Evolutionary conservation across 148 eudicot species (phyloP), one percentile per base, ranked within the genome.

Genomic region (Silene uniflora): DNA sequence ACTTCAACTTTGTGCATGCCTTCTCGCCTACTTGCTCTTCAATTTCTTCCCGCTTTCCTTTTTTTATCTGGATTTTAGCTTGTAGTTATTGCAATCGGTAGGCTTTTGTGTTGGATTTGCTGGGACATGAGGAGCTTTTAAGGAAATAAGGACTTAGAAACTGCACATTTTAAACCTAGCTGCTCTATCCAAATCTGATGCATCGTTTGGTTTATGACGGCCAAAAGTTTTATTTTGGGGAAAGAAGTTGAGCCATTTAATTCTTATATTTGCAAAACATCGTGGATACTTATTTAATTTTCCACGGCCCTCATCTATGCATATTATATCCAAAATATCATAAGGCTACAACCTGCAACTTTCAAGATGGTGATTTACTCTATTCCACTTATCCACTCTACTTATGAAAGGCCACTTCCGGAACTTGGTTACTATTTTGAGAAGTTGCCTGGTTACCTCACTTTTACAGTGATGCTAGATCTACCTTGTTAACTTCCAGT

Each of bases 1-100:
- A 66, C 77, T 67, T 79, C 24, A 19, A 29, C 0, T 44, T 52
- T 71, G 47, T 59, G n/a, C 52, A 22, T 47, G 10, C 52, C 10
- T 47, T 12, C 54, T 22, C 4, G 65, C 12, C 44, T 73, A 61
- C 52, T 73, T 49, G 35, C 8, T 12, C 8, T 44, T 22, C 47
- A 8, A n/a, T 58, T 73, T 6, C 19, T 78, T 59, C 60, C 3
- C 66, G 35, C 52, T 42, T 17, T 67, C 54, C 71, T 42, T 17
- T 17, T 66, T 66, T 66, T 29, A 10, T 52, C 18, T 52, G 56
- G 14, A 52, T 12, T 52, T 12, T 52, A 52, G 56, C 56, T 52
- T 12, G 56, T 52, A 16, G 56, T 52, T 52, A 52, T 52, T 0
- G 18, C 17, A 16, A 2, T 52, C 17, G 17, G 56, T 52, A 52